These are phyloP conservation scores for Pythium dissotocum DNA, from an alignment of 352 stramenopile genomes.

Conservation along the genomic window DNA sequence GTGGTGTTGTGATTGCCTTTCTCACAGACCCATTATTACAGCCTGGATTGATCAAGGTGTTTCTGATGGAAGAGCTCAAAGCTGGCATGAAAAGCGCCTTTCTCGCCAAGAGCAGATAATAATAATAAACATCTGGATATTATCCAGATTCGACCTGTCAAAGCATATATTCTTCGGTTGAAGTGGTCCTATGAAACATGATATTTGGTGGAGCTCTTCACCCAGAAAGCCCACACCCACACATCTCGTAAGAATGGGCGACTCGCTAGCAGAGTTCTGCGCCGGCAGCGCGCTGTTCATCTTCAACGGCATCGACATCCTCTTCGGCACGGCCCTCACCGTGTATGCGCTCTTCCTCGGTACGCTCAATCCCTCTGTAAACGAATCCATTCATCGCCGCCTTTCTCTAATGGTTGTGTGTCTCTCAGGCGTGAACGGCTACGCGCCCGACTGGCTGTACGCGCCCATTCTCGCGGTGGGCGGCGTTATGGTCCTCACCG, in stretches of 20 bases:
- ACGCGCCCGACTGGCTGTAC: conserved; percentile 70
- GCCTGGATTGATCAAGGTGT: conserved; percentile 48
- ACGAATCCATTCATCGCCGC: background rate
- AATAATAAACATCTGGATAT: background rate
- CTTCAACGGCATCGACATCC: conserved; percentile 70
- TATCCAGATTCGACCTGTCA: background rate
- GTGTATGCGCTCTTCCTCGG: conserved; percentile 68
- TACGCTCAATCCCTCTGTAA: conserved; percentile 8
- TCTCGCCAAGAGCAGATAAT: conserved; percentile 29
- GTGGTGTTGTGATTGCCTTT: background rate
- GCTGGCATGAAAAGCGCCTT: conserved; percentile 49
- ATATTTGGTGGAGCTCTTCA: background rate
- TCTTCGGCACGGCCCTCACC: conserved; percentile 54
- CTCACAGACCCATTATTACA: conserved; percentile 17
- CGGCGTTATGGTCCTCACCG: conserved; percentile 44
- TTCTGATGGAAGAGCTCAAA: conserved; percentile 55
- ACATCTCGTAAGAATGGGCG: conserved; percentile 25
- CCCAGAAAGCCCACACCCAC: background rate
- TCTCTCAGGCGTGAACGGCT: conserved; percentile 52
- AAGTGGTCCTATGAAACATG: conserved; percentile 1
- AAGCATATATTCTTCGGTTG: conserved; percentile 8
- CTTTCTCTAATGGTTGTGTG: background rate
- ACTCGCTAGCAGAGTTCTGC: conserved; percentile 51
- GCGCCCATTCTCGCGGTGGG: conserved; percentile 56
- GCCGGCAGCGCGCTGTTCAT: conserved; percentile 66